A percentile compares a stretch with the other conserved stretches of the same genome.
Conservation (phyloP, 345 rosid species). For the Lepidium sativum region DNA sequence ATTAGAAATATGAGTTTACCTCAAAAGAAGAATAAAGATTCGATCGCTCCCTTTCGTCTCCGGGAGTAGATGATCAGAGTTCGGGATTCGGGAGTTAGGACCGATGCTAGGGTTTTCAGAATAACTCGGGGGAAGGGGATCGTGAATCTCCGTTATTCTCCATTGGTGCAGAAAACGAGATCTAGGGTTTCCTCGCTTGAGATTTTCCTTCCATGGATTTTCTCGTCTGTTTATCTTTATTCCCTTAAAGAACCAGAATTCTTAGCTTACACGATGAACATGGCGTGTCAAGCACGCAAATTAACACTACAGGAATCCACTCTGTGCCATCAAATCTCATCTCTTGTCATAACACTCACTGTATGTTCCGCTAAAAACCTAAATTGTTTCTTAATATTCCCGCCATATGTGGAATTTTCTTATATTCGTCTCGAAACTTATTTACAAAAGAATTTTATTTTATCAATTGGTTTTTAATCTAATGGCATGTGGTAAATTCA, state of each 20-base stretch:
- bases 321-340: neutral
- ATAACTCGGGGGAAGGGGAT: neutral
- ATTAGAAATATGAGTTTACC: neutral
- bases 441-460: too few species aligned
- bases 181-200: slow-evolving; percentile 9
- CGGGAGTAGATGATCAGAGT: neutral
- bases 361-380: neutral
- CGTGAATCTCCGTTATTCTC: neutral
- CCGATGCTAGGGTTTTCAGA: neutral
- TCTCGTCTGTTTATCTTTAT: neutral
- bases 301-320: neutral
- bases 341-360: neutral
- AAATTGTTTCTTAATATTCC: neutral
- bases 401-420: slow-evolving; percentile 6
- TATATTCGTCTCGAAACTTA: neutral
- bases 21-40: neutral
- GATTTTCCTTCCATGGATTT: neutral
- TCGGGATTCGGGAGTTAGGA: neutral
- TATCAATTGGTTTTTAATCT: too few species aligned
- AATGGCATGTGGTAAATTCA: too few species aligned
- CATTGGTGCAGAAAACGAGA: neutral
- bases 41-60: neutral
- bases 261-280: neutral
- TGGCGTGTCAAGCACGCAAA: slow-evolving; percentile 10
- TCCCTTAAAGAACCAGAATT: neutral